Conservation (phyloP, 768 basidiomycete species). For the Favolaschia claudopus region DNA sequence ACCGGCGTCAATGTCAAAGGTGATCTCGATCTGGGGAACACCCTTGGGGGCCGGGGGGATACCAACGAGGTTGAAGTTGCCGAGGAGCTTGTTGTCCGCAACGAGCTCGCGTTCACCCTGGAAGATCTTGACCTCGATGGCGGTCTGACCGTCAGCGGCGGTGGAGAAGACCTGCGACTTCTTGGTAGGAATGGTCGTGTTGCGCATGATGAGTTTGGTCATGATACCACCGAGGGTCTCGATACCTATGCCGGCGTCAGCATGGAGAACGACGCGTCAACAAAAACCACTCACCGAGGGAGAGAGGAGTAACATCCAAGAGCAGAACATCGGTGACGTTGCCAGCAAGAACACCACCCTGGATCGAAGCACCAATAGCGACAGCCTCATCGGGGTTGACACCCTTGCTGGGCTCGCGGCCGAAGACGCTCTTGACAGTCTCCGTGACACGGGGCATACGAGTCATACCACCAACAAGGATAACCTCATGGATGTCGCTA, state of each 20-base stretch:
- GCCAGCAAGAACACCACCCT: slow-evolving; percentile 97
- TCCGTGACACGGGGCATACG: slow-evolving; percentile 97
- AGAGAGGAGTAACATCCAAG: slow-evolving; percentile 95
- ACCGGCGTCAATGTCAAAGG: slow-evolving; percentile 97
- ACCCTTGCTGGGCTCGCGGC: slow-evolving; percentile 96
- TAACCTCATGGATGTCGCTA: slow-evolving; percentile 93
- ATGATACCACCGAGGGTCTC: slow-evolving; percentile 99
- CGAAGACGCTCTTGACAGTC: slow-evolving; percentile 93
- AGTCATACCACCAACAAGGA: slow-evolving; percentile 98
- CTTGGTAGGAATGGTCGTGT: slow-evolving; percentile 99
- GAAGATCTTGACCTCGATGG: slow-evolving; percentile 99
- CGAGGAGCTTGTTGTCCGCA: slow-evolving; percentile 97
- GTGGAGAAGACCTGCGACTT: slow-evolving; percentile 99
- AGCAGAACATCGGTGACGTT: slow-evolving; percentile 96
- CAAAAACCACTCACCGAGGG: slow-evolving; percentile 70
- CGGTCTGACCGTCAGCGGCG: slow-evolving; percentile 98
- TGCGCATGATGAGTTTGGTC: slow-evolving; percentile 97
- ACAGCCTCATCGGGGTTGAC: slow-evolving; percentile 99
- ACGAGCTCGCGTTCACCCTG: slow-evolving; percentile 99
- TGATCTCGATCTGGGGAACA: slow-evolving; percentile 87
- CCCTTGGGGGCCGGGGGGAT: slow-evolving; percentile 90
- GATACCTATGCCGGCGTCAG: slow-evolving; percentile 57
- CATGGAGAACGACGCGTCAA: not conserved
- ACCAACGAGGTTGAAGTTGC: slow-evolving; percentile 99
- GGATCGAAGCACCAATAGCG: slow-evolving; percentile 97